Percentiles rank a stretch among this genome's conserved stretches.
phyloP scores from a whole-genome alignment of 768 basidiomycete genomes.

The Xerocomellus chrysenteron region DNA sequence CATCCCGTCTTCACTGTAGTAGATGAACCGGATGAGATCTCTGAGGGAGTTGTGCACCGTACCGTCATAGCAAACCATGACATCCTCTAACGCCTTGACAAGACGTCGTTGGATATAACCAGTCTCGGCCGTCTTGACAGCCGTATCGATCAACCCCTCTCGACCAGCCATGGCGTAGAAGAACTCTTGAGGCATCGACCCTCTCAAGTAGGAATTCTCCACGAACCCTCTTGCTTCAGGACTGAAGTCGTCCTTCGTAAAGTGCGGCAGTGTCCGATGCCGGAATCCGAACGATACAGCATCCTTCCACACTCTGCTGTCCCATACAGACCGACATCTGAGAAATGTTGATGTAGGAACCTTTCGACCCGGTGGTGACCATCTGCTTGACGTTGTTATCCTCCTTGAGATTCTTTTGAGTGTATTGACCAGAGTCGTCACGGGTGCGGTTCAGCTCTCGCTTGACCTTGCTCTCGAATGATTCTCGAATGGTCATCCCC shows the following conservation, averaged over 20 bases:
- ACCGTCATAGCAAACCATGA: constrained; percentile 96
- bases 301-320: constrained; percentile 97
- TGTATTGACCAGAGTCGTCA: constrained; percentile 92
- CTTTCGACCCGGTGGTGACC: constrained; percentile 99
- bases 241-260: constrained; percentile 97
- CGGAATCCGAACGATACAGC: constrained; percentile 98
- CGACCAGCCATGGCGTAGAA: constrained; percentile 99
- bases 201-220: constrained; percentile 96
- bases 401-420: constrained; percentile 96
- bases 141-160: constrained; percentile 95
- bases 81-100: constrained; percentile 97
- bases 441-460: constrained; percentile 91
- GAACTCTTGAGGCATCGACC: constrained; percentile 96
- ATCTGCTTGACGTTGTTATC: constrained; percentile 99
- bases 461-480: constrained; percentile 92
- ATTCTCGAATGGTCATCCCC: constrained; percentile 99
- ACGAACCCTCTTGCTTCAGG: constrained; percentile 98
- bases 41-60: constrained; percentile 97
- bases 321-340: constrained; percentile 99
- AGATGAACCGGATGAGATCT: constrained; percentile 93
- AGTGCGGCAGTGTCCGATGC: constrained; percentile 95
- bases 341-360: constrained; percentile 99
- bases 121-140: constrained; percentile 99
- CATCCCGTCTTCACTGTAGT: constrained; percentile 99
- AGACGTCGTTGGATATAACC: constrained; percentile 98